Evolutionary conservation across 1,284 basidiomycete genomes (phyloP), one percentile per base, ranked within the genome.

Genomic region (Paramarasmius palmivorus): DNA sequence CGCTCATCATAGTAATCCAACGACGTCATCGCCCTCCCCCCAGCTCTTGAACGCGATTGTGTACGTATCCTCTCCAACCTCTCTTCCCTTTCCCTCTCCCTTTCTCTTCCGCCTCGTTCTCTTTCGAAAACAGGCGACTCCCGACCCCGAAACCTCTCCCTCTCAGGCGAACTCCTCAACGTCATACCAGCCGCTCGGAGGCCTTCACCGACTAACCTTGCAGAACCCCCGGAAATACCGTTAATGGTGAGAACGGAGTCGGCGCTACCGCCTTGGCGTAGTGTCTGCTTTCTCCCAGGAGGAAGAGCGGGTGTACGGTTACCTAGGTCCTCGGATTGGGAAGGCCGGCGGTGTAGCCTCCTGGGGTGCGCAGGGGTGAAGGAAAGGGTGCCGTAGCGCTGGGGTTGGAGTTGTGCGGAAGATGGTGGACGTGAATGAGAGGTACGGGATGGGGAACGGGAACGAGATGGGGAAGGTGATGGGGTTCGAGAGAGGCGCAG

Each of bases 161-260:
- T 64, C 68, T 51, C 57, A 52, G 12, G 61, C 63, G 41, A 40
- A 36, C 47, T 44, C 38, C 36, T 41, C 39, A 47, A 39, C 66
- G 61, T 78, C 53, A 90, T 71, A 5, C 89, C 90, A 1, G 89
- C 88, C 2, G 88, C 86, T 51, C 83, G 76, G 50, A 91, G 65
- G n/a, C 84, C 82, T 66, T 90, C 86, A 2, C 85, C 80, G 7
- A 88, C 68, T 9, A 90, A 68, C 61, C 81, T 85, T 51, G 84
- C 69, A 12, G 78, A 77, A 47, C 25, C 50, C 22, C 65, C n/a
- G n/a, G n/a, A n/a, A n/a, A n/a, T n/a, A n/a, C n/a, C n/a, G n/a
- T n/a, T n/a, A n/a, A n/a, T n/a, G n/a, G n/a, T n/a, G n/a, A n/a
- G n/a, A n/a, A n/a, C n/a, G n/a, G n/a, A n/a, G n/a, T n/a, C n/a